These are phyloP conservation scores for Neolentinus lepideus DNA, from an alignment of 1,284 basidiomycete genomes.

Conservation along the genomic window DNA sequence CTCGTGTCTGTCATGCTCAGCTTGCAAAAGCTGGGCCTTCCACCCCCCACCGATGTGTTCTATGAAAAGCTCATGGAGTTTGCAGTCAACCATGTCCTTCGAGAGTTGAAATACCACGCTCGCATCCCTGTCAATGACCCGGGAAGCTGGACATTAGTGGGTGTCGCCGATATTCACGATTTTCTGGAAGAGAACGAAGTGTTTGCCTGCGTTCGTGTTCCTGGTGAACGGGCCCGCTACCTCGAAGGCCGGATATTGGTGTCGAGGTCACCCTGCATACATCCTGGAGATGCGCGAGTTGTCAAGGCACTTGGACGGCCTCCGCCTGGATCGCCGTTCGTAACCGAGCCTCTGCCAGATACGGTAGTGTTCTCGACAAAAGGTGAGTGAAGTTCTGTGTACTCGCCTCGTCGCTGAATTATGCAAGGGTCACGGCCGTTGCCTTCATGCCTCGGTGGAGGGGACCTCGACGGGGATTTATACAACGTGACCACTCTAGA, in stretches of 20 bases:
- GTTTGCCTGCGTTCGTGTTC: conserved; percentile 45
- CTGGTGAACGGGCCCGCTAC: conserved; percentile 31
- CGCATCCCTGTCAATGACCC: conserved; percentile 50
- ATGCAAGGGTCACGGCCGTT: neutral
- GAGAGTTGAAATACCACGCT: conserved; percentile 59
- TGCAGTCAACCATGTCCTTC: conserved; percentile 52
- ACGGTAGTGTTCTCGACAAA: conserved; percentile 52
- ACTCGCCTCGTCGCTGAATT: neutral
- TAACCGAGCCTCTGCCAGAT: conserved; percentile 40
- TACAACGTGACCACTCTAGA: conserved; percentile 45
- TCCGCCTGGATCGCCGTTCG: conserved; percentile 43
- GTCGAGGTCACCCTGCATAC: conserved; percentile 58
- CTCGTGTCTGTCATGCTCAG: conserved; percentile 30
- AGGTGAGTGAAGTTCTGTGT: conserved; percentile 25
- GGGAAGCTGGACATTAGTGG: conserved; percentile 56
- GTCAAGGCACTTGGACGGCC: conserved; percentile 54
- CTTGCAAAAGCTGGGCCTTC: conserved; percentile 28
- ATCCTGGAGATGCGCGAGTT: conserved; percentile 62
- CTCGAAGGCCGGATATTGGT: conserved; percentile 51
- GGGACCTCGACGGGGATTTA: conserved; percentile 56
- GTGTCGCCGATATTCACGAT: conserved; percentile 55
- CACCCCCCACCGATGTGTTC: conserved; percentile 30
- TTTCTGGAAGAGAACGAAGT: conserved; percentile 45
- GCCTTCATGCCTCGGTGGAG: conserved; percentile 40
- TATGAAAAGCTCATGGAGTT: conserved; percentile 44